Conservation (phyloP, 768 basidiomycete genomes). For the Phylloporus scabripes region DNA sequence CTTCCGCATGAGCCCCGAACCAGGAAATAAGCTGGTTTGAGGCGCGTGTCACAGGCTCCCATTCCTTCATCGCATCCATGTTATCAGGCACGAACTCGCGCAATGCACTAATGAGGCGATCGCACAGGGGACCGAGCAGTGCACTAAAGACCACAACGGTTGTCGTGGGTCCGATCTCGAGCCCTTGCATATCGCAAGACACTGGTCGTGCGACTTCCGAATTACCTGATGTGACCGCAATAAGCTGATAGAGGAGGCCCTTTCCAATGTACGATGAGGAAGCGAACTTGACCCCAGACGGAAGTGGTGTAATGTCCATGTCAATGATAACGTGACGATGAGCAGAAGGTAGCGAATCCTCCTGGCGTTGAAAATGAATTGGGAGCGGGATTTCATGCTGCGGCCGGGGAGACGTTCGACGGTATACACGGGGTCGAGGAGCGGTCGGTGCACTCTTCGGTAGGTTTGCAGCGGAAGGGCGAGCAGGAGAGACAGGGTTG, state of each 20-base stretch:
- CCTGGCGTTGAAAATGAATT: constrained; percentile 11
- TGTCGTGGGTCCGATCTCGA: constrained; percentile 42
- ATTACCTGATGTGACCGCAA: constrained; percentile 33
- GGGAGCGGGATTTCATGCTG: constrained; percentile 13
- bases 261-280: constrained; percentile 50
- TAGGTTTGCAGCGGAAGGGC: constrained; percentile 6
- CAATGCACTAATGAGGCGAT: constrained; percentile 37
- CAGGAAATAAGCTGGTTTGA: constrained; percentile 45
- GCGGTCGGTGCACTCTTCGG: constrained; percentile 1
- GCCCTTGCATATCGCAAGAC: constrained; percentile 33
- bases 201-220: constrained; percentile 27
- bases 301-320: constrained; percentile 46
- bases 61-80: constrained; percentile 29
- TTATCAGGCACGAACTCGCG: constrained; percentile 30
- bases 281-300: constrained; percentile 48
- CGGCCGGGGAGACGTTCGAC: constrained; percentile 10
- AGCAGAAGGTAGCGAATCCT: constrained; percentile 1
- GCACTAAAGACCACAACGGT: constrained; percentile 39
- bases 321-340: constrained; percentile 37
- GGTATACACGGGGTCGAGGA: constrained; percentile 11
- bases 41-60: constrained; percentile 36
- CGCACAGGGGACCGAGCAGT: constrained; percentile 42
- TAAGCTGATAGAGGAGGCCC: constrained; percentile 56
- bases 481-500: constrained; percentile 13
- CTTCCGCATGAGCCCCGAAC: constrained; percentile 32